A percentile compares a stretch with the other conserved stretches of the same genome.
These are phyloP conservation scores for Eucalyptus polybractea DNA, from an alignment of 345 rosid species.

Conservation along the genomic window DNA sequence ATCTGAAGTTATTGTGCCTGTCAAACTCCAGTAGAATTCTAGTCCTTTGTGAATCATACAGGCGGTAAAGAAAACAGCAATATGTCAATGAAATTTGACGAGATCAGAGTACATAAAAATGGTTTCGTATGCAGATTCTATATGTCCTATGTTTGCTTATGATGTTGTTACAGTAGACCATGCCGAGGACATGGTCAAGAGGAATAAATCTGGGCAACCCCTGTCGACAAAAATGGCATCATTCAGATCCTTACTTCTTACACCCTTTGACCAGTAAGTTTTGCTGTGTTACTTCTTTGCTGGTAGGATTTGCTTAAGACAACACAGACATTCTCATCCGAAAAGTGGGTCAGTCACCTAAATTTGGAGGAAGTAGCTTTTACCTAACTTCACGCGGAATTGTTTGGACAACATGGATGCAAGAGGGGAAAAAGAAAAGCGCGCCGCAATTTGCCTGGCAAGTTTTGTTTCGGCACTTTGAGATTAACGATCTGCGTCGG, in stretches of 20 bases:
- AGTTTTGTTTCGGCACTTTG: neutral
- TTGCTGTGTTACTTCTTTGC: neutral
- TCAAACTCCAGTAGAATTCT: neutral
- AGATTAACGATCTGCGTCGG: neutral
- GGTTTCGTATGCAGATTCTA: neutral
- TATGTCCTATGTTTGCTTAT: neutral
- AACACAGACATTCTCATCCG: neutral
- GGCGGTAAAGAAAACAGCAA: neutral
- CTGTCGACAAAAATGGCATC: conserved; percentile 56
- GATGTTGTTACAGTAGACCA: conserved; percentile 60
- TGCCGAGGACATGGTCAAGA: conserved; percentile 98
- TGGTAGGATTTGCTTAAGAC: neutral
- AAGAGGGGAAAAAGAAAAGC: neutral
- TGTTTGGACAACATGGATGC: neutral
- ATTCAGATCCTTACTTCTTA: conserved; percentile 89
- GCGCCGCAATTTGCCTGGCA: neutral
- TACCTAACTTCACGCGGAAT: neutral
- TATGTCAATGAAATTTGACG: neutral
- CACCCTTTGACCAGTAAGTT: conserved; percentile 84
- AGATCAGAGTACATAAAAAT: neutral
- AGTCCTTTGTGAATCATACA: neutral
- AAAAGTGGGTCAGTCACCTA: neutral
- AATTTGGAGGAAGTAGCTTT: neutral
- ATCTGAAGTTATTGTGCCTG: too few species aligned
- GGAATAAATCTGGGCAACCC: conserved; percentile 77